Evolutionary conservation across 495 filamentous ascomycete species (phyloP).

Genomic region (Bathelium albidoporum): DNA sequence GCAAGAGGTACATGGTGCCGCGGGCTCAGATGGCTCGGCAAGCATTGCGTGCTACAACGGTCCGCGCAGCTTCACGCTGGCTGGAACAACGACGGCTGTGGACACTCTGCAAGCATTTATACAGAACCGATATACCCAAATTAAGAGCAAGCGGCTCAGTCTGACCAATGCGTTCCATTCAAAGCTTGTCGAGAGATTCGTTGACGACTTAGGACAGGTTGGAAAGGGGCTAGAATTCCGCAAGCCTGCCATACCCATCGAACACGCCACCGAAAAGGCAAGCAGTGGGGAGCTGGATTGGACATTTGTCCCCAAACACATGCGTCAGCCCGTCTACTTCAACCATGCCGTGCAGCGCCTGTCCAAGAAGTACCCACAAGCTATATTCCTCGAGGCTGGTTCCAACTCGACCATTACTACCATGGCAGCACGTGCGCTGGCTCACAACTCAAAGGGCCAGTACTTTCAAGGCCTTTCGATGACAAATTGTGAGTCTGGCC

Average conservation of each 20-base stretch:
- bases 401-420: constrained; percentile 16
- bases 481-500: neutral
- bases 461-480: constrained; percentile 14
- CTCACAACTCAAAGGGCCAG: neutral
- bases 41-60: constrained; percentile 18
- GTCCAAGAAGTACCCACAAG: constrained; percentile 3
- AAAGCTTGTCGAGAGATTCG: constrained; percentile 11
- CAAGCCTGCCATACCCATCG: constrained; percentile 17
- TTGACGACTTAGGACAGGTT: constrained; percentile 8
- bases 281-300: neutral
- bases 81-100: constrained; percentile 12
- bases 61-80: constrained; percentile 15
- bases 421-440: constrained; percentile 13
- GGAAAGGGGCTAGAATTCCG: constrained; percentile 13
- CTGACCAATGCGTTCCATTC: constrained; percentile 23
- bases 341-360: constrained; percentile 6
- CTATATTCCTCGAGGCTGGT: constrained; percentile 20
- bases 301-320: neutral
- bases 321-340: neutral
- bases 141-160: constrained; percentile 11
- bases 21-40: neutral
- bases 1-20: neutral
- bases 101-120: constrained; percentile 6
- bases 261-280: neutral
- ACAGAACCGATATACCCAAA: neutral